Evolutionary conservation across 2,329 filamentous ascomycete species (phyloP).

Genomic region (Ceratocystis huliohia): DNA sequence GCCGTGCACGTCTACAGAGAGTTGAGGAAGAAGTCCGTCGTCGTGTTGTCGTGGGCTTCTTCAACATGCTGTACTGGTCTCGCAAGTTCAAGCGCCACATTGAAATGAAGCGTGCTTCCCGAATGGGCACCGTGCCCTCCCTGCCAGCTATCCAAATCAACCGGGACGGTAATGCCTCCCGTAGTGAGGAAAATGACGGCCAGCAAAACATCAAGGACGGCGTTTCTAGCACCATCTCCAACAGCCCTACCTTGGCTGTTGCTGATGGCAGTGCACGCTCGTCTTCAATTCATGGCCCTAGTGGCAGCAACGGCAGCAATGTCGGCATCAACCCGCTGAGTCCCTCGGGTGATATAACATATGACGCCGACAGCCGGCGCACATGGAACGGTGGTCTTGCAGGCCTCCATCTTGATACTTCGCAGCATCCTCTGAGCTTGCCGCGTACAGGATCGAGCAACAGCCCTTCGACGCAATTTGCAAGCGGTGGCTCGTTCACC

Average conservation of each 20-base stretch:
- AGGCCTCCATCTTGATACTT: conserved; percentile 29
- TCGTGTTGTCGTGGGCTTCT: conserved; percentile 84
- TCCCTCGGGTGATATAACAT: conserved; percentile 23
- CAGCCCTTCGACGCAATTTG: conserved; percentile 30
- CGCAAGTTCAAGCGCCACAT: conserved; percentile 66
- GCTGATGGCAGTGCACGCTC: conserved; percentile 1
- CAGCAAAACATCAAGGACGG: background rate
- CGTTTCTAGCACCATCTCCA: conserved; percentile 11
- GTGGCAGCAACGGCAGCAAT: background rate
- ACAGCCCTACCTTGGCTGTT: conserved; percentile 18
- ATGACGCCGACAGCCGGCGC: conserved; percentile 28
- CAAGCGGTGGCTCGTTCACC: conserved; percentile 42
- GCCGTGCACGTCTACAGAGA: conserved; percentile 76
- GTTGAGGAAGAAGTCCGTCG: conserved; percentile 90
- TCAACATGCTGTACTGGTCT: conserved; percentile 84
- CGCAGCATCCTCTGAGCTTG: conserved; percentile 41
- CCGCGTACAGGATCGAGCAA: conserved; percentile 30
- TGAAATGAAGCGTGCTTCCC: conserved; percentile 57
- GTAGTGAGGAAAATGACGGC: background rate
- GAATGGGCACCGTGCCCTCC: conserved; percentile 66
- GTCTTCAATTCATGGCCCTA: conserved; percentile 14
- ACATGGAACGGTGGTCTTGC: conserved; percentile 31
- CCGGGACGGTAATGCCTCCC: conserved; percentile 41
- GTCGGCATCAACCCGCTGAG: conserved; percentile 12
- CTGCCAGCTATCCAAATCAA: conserved; percentile 87